Evolutionary conservation across 2,329 filamentous ascomycete genomes (phyloP), one percentile per base, ranked within the genome.

Genomic region (Plectosphaerella plurivora): DNA sequence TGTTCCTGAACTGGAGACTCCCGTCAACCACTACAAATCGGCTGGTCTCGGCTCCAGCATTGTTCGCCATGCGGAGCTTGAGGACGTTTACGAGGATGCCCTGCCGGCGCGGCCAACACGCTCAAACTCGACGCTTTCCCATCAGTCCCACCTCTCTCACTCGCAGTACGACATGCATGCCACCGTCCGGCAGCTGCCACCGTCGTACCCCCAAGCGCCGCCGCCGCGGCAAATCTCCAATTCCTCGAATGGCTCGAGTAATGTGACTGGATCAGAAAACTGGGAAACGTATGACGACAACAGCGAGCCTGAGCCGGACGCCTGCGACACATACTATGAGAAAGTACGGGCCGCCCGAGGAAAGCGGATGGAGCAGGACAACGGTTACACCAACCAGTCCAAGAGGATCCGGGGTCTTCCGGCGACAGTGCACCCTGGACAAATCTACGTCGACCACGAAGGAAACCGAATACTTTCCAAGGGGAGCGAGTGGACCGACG

Each of bases 251-350:
- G 83, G 86, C 0, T 92, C 89, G n/a, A 90, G 88, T 1, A 79
- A 78, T 20, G 78, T 88, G 24, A 91, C 89, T 5, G 90, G 89
- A 1, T 96, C 90, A 4, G 93, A 97, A 71, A 97, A 97, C 68
- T 97, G 93, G 93, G 93, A 97, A 70, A 96, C 92, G 10, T 97
- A 94, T 62, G 92, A 94, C 61, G 90, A 96, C 66, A 84, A 81
- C 59, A 91, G 87, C 55, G 87, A 91, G 62, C 83, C 86, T 0
- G 88, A 91, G 61, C 77, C 79, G 22, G 91, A 96, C 65, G 82
- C 81, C 0, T 86, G 85, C 4, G 89, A 94, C 55, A 79, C 83
- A 10, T 95, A 96, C 68, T 90, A 90, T 63, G 87, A 89, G 58
- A 91, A 89, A 68, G 73, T 92, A 51, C 81, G 87, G 53, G 84